Percentiles rank a stretch among this genome's conserved stretches.
These are phyloP conservation scores for Mycena polygramma DNA, from an alignment of 768 basidiomycete species.

Conservation along the genomic window DNA sequence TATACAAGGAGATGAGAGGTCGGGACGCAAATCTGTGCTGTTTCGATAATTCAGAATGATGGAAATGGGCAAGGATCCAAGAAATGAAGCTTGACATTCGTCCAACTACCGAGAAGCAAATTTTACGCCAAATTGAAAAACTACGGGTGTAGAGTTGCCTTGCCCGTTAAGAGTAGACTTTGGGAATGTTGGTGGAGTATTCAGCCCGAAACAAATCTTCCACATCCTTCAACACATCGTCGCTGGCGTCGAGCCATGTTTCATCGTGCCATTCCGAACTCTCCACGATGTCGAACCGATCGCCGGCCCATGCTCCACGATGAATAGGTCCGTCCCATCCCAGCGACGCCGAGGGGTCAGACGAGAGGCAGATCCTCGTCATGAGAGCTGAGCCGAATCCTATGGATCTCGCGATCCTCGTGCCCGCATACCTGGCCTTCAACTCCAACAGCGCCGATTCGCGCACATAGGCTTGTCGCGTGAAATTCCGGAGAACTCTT, in stretches of 20 bases:
- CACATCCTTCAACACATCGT: constrained; percentile 17
- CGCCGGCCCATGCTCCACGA: constrained; percentile 35
- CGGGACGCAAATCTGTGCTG: no score
- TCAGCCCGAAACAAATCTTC: not conserved
- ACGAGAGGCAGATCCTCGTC: constrained; percentile 36
- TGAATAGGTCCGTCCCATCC: constrained; percentile 26
- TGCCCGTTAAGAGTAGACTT: no score
- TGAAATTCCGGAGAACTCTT: constrained; percentile 10
- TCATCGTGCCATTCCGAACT: not conserved
- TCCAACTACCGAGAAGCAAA: no score
- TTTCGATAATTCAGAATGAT: no score
- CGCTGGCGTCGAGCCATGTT: constrained; percentile 17
- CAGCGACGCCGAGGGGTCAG: constrained; percentile 23
- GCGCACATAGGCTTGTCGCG: constrained; percentile 9
- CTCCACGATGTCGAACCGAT: constrained; percentile 36
- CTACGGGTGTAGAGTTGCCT: no score
- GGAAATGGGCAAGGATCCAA: no score
- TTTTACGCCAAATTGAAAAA: no score
- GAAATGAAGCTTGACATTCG: no score
- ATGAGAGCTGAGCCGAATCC: constrained; percentile 18
- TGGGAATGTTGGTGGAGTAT: no score
- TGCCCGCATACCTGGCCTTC: not conserved
- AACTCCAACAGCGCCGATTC: not conserved
- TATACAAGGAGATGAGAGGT: no score
- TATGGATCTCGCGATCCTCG: not conserved